A percentile compares a stretch with the other conserved stretches of the same genome.
Evolutionary conservation across 208 protist genomes (phyloP).

Genomic region (Trypanosomatidae sp.): DNA sequence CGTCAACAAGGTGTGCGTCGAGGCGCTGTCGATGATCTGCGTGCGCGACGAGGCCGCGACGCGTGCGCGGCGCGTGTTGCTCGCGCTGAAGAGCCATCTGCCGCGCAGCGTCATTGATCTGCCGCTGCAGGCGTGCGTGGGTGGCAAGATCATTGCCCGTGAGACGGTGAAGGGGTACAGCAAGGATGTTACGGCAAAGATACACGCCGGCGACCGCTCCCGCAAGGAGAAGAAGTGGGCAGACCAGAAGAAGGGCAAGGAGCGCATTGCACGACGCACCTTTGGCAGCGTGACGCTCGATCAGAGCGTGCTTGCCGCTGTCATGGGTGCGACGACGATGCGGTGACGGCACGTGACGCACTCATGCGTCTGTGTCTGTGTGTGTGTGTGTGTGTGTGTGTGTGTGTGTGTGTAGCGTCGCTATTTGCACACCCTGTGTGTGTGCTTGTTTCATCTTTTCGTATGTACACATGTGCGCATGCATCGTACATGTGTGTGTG

Average conservation of each 20-base stretch:
- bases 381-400: neutral
- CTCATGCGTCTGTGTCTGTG: too few relatives aligned
- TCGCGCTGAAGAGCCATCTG: constrained; percentile 83
- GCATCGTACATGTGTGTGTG: too few relatives aligned
- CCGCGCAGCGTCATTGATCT: constrained; percentile 84
- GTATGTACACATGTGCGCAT: too few relatives aligned
- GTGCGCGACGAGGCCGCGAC: constrained; percentile 39
- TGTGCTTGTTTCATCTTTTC: too few relatives aligned
- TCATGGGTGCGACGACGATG: constrained; percentile 80
- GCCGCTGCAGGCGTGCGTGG: constrained; percentile 85
- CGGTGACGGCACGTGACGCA: too few relatives aligned
- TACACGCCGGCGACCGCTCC: constrained; percentile 93
- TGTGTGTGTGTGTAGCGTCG: neutral
- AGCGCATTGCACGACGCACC: constrained; percentile 87
- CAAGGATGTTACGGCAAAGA: constrained; percentile 92
- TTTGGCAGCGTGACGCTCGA: constrained; percentile 89
- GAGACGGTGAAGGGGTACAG: constrained; percentile 89
- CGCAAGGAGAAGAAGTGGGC: constrained; percentile 94
- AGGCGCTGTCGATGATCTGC: constrained; percentile 86
- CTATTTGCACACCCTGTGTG: neutral
- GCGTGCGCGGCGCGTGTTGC: constrained; percentile 56
- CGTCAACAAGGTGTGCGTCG: constrained; percentile 87
- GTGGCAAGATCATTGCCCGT: constrained; percentile 81
- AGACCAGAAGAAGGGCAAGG: constrained; percentile 97
- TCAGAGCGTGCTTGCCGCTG: constrained; percentile 86